phyloP scores from a whole-genome alignment of 2,329 filamentous ascomycete species.

The Trichophyton equinum region DNA sequence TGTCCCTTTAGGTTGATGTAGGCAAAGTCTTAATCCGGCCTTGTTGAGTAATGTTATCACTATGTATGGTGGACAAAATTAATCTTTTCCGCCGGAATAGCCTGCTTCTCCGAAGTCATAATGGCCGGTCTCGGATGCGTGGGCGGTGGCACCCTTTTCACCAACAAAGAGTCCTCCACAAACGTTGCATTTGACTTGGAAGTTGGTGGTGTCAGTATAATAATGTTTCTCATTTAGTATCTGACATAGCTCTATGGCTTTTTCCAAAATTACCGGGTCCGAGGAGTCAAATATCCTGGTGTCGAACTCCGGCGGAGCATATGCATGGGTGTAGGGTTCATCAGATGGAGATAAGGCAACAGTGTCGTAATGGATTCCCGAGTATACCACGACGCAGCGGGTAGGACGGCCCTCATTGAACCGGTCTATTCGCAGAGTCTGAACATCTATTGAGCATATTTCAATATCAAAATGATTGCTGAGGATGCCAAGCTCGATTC shows the following conservation, averaged over 20 bases:
- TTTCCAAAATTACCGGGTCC: conserved; percentile 44
- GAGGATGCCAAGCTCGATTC: conserved; percentile 76
- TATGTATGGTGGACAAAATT: neutral
- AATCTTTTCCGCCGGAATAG: conserved; percentile 13
- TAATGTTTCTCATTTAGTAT: conserved; percentile 64
- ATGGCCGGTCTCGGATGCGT: conserved; percentile 37
- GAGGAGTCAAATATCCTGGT: conserved; percentile 57
- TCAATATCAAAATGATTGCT: conserved; percentile 76
- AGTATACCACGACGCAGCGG: conserved; percentile 74
- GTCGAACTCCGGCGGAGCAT: conserved; percentile 60
- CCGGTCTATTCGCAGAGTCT: conserved; percentile 52
- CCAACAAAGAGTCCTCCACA: conserved; percentile 34
- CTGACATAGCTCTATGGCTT: conserved; percentile 51
- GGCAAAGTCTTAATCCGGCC: neutral
- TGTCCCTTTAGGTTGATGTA: neutral
- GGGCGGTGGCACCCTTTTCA: conserved; percentile 35
- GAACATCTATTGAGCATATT: conserved; percentile 72
- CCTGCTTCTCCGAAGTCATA: conserved; percentile 38
- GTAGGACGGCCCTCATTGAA: conserved; percentile 63
- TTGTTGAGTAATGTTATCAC: neutral
- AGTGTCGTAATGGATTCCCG: conserved; percentile 86
- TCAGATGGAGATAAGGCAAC: conserved; percentile 55
- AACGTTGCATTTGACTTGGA: conserved; percentile 63
- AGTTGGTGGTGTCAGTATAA: conserved; percentile 74
- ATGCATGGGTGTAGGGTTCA: conserved; percentile 21